Base-by-base conservation (phyloP, 106 monocot genomes). In the Platanthera zijinensis region DNA sequence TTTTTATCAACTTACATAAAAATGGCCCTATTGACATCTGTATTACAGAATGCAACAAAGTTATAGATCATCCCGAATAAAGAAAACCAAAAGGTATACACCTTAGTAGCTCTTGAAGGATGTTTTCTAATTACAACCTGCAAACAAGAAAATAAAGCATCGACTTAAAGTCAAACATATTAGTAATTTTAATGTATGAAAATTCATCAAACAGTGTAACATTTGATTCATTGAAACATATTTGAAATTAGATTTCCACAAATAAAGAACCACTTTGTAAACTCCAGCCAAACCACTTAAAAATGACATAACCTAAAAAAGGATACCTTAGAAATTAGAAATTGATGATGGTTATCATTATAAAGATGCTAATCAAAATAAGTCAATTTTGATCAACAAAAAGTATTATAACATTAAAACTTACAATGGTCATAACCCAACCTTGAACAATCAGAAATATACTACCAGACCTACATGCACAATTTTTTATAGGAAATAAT, bases 221-320 rank as follows among this genome's bases (percentile, higher is more conserved):
- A 69, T 39, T 69, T 9, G 11, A 32, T 61, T n/a, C 14, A 53
- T 53, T 3, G 14, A 14, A 53, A 9, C 69, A 12, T 54, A 0
- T 49, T 30, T 19, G 12, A 39, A 0, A 22, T 9, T 50, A 3
- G 19, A 76, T 18, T 8, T 50, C 14, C 52, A 11, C 67, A 80
- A 48, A 32, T 67, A 69, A 51, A 50, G 25, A 78, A 96, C 96
- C 89, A 93, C 96, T 72, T 92, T 96, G 75, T 96, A 96, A 72
- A 96, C 96, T 51, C 96, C 96, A 54, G 96, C 96, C 83, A 96
- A 89, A 56, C 96, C 96, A 87, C 96, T 96, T 74, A 96, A 78
- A 57, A 96, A 89, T 78, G 96, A 90, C 96, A 96, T 96, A 51
- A 96, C 79, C 96, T 96, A 83, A n/a, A 74, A 25, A 80, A 48